These are phyloP conservation scores for Helenozyma rhizophorensis DNA, from an alignment of 805 yeast species.

Conservation along the genomic window DNA sequence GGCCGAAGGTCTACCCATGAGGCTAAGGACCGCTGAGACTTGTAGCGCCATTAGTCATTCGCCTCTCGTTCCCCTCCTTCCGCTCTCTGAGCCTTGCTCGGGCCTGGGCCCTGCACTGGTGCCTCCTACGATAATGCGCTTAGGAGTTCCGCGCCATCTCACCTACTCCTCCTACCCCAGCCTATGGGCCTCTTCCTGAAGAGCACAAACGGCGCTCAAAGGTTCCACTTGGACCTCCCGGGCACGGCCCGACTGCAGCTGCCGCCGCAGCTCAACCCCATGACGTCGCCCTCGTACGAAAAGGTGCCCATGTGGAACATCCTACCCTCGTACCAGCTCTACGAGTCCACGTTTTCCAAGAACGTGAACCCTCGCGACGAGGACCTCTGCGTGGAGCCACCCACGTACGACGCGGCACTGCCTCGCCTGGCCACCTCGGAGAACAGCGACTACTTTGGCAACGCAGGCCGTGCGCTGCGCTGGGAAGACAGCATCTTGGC, in stretches of 20 bases:
- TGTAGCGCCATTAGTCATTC: too few relatives aligned
- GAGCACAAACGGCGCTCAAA: conserved; percentile 5
- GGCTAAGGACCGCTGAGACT: too few relatives aligned
- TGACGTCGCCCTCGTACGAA: conserved; percentile 22
- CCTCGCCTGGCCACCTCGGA: conserved; percentile 5
- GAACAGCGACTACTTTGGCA: conserved; percentile 5
- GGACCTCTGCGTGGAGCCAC: conserved; percentile 27
- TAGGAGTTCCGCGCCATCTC: too few relatives aligned
- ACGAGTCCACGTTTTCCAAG: conserved; percentile 33
- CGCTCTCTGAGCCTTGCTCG: too few relatives aligned
- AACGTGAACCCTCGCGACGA: conserved; percentile 29
- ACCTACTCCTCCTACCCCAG: neutral
- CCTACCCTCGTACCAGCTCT: conserved; percentile 28
- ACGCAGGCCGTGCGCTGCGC: conserved; percentile 8
- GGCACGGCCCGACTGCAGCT: neutral
- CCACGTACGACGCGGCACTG: conserved; percentile 30
- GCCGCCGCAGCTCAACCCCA: conserved; percentile 10
- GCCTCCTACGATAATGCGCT: too few relatives aligned
- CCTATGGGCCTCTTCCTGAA: conserved; percentile 8
- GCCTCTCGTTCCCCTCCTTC: too few relatives aligned
- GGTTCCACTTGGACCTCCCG: conserved; percentile 3
- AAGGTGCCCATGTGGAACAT: conserved; percentile 29
- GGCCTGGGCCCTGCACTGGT: too few relatives aligned
- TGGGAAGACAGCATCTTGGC: conserved; percentile 34
- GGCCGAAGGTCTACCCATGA: too few relatives aligned